Conservation (phyloP, 2,329 filamentous ascomycete species). For the Nemania sp. region DNA sequence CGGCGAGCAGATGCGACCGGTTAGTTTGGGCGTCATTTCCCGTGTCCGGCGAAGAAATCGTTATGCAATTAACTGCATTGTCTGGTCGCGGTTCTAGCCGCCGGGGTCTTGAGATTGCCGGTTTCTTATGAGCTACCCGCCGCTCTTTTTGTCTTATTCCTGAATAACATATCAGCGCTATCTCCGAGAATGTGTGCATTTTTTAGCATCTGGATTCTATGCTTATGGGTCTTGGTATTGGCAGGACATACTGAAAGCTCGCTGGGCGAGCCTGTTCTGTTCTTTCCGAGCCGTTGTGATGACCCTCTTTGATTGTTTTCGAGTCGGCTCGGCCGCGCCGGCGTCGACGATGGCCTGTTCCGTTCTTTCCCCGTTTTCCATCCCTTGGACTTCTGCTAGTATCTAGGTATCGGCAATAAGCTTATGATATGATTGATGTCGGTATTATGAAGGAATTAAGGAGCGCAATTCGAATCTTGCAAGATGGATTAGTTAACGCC, state of each 20-base stretch:
- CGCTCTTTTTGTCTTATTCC: slow-evolving; percentile 26
- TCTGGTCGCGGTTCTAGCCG: slow-evolving; percentile 22
- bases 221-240: neutral
- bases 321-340: neutral
- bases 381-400: neutral
- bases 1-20: neutral
- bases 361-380: slow-evolving; percentile 5
- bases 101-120: neutral
- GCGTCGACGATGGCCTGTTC: neutral
- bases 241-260: slow-evolving; percentile 39
- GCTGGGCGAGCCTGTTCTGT: slow-evolving; percentile 44
- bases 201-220: too few species aligned
- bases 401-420: too few species aligned
- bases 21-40: neutral
- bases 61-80: neutral
- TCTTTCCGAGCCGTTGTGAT: slow-evolving; percentile 43
- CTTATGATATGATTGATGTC: neutral
- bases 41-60: neutral
- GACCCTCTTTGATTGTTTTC: slow-evolving; percentile 32
- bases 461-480: slow-evolving; percentile 11
- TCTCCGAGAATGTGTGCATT: too few species aligned
- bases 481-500: neutral
- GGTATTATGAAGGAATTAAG: neutral
- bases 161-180: slow-evolving; percentile 19
- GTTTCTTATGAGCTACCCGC: slow-evolving; percentile 13